Conservation (phyloP, 768 basidiomycete species). For the Pleurotus pulmonarius region DNA sequence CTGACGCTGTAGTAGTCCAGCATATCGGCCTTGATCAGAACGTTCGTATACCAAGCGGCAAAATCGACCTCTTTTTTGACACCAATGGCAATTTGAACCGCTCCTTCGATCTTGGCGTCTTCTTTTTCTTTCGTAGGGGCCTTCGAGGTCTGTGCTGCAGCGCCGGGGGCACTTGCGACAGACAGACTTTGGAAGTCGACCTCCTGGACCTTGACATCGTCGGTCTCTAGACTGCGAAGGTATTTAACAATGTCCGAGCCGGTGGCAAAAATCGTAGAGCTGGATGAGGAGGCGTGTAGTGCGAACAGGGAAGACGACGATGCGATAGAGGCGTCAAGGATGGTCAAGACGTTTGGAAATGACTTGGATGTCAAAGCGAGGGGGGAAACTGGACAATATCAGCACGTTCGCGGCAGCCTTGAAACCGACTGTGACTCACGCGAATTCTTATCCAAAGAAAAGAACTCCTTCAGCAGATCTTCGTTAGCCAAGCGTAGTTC, state of each 20-base stretch:
- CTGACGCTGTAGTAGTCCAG: slow-evolving; percentile 98
- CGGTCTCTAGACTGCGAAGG: slow-evolving; percentile 67
- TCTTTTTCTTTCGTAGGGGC: slow-evolving; percentile 57
- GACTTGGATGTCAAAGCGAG: slow-evolving; percentile 63
- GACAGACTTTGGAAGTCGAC: slow-evolving; percentile 66
- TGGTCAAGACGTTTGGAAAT: slow-evolving; percentile 69
- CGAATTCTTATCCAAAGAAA: slow-evolving; percentile 81
- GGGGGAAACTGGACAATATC: slow-evolving; percentile 63
- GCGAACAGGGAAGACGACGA: slow-evolving; percentile 66
- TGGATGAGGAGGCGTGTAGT: slow-evolving; percentile 70
- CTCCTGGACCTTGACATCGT: slow-evolving; percentile 60
- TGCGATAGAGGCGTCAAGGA: slow-evolving; percentile 80
- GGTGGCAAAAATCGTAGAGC: slow-evolving; percentile 71
- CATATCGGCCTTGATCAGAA: slow-evolving; percentile 98
- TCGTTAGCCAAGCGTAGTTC: slow-evolving; percentile 83
- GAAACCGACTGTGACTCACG: slow-evolving; percentile 46
- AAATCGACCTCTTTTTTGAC: slow-evolving; percentile 97
- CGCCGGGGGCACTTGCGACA: slow-evolving; percentile 29
- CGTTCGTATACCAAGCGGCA: slow-evolving; percentile 90
- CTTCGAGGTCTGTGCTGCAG: slow-evolving; percentile 34
- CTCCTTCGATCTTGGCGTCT: slow-evolving; percentile 80
- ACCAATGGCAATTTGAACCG: slow-evolving; percentile 89
- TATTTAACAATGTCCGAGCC: slow-evolving; percentile 74
- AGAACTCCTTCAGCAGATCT: slow-evolving; percentile 84
- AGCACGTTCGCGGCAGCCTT: slow-evolving; percentile 8